These are phyloP conservation scores for Dysphania ambrosioides DNA, from an alignment of 148 eudicot genomes.

Conservation along the genomic window DNA sequence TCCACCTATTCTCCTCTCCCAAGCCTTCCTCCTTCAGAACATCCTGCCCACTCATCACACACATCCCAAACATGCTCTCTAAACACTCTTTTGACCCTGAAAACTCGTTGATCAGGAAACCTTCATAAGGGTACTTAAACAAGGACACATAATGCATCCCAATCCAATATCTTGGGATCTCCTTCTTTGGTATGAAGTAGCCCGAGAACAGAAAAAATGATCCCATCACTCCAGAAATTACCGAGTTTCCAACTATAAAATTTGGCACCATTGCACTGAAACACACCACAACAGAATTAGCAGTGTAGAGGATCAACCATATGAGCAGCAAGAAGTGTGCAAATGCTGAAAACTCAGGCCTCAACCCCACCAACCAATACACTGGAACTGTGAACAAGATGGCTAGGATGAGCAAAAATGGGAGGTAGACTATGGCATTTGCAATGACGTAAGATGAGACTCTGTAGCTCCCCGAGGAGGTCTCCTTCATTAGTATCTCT, in stretches of 20 bases:
- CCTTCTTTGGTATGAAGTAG: constrained; percentile 77
- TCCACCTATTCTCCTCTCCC: constrained; percentile 70
- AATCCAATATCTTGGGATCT: constrained; percentile 82
- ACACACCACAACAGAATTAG: constrained; percentile 92
- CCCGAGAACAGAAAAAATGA: constrained; percentile 92
- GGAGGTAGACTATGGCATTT: constrained; percentile 82
- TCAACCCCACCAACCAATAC: constrained; percentile 84
- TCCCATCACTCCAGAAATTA: constrained; percentile 88
- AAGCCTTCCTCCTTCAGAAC: constrained; percentile 78
- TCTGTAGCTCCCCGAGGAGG: constrained; percentile 82
- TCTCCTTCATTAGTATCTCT: constrained; percentile 91
- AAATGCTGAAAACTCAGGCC: constrained; percentile 53
- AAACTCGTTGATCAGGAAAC: constrained; percentile 87
- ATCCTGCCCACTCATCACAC: constrained; percentile 66
- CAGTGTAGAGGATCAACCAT: constrained; percentile 92
- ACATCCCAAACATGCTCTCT: constrained; percentile 63
- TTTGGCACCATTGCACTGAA: constrained; percentile 90
- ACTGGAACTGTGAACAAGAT: constrained; percentile 65
- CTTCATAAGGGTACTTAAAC: constrained; percentile 97
- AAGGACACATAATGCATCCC: constrained; percentile 87
- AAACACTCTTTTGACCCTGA: constrained; percentile 58
- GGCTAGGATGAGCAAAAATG: constrained; percentile 69
- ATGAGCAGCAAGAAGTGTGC: constrained; percentile 65
- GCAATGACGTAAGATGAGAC: constrained; percentile 90
- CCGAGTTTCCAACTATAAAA: constrained; percentile 89